Evolutionary conservation across 257 asterid genomes (phyloP).

Genomic region (Lavandula angustifolia): DNA sequence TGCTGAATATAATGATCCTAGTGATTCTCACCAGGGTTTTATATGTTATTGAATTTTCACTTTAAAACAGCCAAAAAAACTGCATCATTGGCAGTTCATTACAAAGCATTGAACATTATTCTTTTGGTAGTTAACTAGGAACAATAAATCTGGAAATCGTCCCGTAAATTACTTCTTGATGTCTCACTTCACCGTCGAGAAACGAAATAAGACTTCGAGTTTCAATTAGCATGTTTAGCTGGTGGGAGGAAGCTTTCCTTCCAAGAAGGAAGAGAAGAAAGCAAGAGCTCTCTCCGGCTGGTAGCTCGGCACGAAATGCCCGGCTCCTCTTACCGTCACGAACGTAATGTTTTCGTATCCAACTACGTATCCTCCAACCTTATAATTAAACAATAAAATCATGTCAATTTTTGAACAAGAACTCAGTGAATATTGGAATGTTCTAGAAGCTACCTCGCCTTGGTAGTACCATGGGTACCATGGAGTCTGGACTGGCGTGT

Average conservation of each 20-base stretch:
- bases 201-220: too few relatives aligned
- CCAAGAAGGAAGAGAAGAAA: slow-evolving; percentile 49
- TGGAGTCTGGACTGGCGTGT: slow-evolving; percentile 38
- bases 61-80: too few relatives aligned
- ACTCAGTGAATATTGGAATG: too few relatives aligned
- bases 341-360: slow-evolving; percentile 53
- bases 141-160: neutral
- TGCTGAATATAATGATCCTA: too few relatives aligned
- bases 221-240: neutral
- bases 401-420: neutral
- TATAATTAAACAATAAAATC: neutral
- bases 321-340: slow-evolving; percentile 55
- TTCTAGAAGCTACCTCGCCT: slow-evolving; percentile 40
- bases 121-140: neutral
- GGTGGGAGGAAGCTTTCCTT: slow-evolving; percentile 55
- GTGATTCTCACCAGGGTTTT: too few relatives aligned
- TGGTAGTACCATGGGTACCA: slow-evolving; percentile 56
- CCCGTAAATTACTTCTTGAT: neutral
- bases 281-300: slow-evolving; percentile 52
- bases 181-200: too few relatives aligned
- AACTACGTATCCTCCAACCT: slow-evolving; percentile 67
- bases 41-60: too few relatives aligned
- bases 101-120: neutral
- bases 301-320: slow-evolving; percentile 61
- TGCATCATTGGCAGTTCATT: neutral